Conservation (phyloP, 2,329 filamentous ascomycete species). For the Botrytis hyacinthi region DNA sequence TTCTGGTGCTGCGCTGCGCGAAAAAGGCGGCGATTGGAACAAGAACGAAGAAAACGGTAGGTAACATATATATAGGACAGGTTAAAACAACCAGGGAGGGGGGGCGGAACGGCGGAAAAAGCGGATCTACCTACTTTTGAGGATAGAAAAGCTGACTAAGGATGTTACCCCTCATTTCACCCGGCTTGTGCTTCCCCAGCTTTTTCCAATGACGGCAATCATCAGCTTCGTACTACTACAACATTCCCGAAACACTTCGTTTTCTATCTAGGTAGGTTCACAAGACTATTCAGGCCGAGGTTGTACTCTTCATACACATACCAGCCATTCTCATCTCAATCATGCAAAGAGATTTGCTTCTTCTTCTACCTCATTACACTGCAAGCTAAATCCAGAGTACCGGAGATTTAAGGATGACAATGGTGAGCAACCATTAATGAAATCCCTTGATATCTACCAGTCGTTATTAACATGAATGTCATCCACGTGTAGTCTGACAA, state of each 20-base stretch:
- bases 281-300: neutral
- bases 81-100: neutral
- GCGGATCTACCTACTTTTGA: neutral
- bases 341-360: constrained; percentile 13
- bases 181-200: neutral
- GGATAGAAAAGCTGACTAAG: neutral
- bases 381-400: neutral
- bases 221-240: neutral
- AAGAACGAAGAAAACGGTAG: neutral
- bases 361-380: constrained; percentile 4
- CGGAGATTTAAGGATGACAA: constrained; percentile 3
- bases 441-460: neutral
- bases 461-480: constrained; percentile 12
- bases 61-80: neutral
- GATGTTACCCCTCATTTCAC: neutral
- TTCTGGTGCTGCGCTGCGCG: neutral
- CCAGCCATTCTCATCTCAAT: neutral
- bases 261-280: neutral
- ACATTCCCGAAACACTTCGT: neutral
- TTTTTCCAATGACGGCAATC: neutral
- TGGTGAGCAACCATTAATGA: constrained; percentile 2
- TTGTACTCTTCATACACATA: constrained; percentile 12
- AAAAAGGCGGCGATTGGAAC: neutral
- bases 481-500: constrained; percentile 9
- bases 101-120: neutral